Percentiles rank a stretch among this genome's conserved stretches.
These are phyloP conservation scores for Geosiphon pyriformis DNA, from an alignment of 192 early-diverging fungal species.

Conservation along the genomic window DNA sequence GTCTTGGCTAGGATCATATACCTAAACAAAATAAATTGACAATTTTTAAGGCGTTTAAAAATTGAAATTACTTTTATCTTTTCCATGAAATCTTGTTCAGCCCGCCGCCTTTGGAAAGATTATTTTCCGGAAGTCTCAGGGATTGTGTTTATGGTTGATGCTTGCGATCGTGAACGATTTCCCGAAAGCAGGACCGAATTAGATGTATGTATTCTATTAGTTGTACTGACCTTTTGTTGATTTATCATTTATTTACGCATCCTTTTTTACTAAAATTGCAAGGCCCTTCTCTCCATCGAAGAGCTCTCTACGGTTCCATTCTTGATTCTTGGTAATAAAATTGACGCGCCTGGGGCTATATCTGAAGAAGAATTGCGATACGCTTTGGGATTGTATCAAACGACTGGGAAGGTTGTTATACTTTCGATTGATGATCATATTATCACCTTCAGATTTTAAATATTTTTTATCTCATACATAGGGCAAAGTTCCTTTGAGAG, in stretches of 20 bases:
- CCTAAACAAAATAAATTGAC: too few relatives aligned
- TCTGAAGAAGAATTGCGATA: conserved; percentile 88
- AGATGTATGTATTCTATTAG: conserved; percentile 54
- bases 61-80: too few relatives aligned
- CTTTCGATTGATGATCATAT: too few relatives aligned
- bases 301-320: conserved; percentile 90
- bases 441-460: conserved; percentile 13
- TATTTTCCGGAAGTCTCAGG: conserved; percentile 98
- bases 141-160: conserved; percentile 97
- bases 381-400: conserved; percentile 89
- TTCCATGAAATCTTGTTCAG: too few relatives aligned
- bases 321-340: conserved; percentile 98
- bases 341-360: conserved; percentile 89
- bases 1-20: too few relatives aligned
- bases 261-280: background rate
- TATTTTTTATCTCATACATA: conserved; percentile 26
- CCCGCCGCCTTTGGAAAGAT: conserved; percentile 97
- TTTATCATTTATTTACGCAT: background rate
- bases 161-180: conserved; percentile 80
- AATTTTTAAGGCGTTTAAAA: too few relatives aligned
- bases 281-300: conserved; percentile 90
- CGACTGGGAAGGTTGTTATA: conserved; percentile 78
- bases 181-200: conserved; percentile 90
- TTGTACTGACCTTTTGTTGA: background rate
- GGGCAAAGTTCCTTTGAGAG: conserved; percentile 90